Percentiles rank a stretch among this genome's conserved stretches.
phyloP scores from a whole-genome alignment of 2,329 filamentous ascomycete species.

The Paraphoma chrysanthemicola region DNA sequence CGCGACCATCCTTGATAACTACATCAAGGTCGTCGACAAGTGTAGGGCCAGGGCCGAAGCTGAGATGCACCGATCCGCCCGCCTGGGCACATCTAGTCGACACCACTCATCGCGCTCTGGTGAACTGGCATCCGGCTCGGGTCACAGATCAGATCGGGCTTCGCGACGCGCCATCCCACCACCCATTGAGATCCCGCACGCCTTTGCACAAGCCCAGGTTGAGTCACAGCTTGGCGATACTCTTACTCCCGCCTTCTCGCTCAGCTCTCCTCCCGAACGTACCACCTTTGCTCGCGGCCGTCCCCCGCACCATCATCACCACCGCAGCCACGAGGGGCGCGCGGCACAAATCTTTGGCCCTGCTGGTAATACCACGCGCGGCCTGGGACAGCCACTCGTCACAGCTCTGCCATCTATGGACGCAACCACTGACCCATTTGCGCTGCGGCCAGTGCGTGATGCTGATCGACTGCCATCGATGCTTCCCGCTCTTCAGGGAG shows the following conservation, averaged over 20 bases:
- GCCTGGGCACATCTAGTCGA: slow-evolving; percentile 46
- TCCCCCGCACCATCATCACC: slow-evolving; percentile 58
- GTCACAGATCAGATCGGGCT: slow-evolving; percentile 52
- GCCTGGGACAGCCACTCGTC: slow-evolving; percentile 69
- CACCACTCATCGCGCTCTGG: slow-evolving; percentile 52
- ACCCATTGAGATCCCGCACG: slow-evolving; percentile 78
- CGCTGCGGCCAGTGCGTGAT: slow-evolving; percentile 81
- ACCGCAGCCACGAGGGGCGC: slow-evolving; percentile 57
- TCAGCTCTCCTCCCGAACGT: slow-evolving; percentile 75
- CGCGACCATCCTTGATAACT: slow-evolving; percentile 96
- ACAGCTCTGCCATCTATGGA: slow-evolving; percentile 73
- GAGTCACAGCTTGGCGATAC: slow-evolving; percentile 65
- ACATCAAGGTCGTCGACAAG: slow-evolving; percentile 94
- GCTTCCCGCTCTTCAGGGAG: slow-evolving; percentile 71
- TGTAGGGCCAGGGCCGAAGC: slow-evolving; percentile 84
- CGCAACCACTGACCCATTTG: slow-evolving; percentile 70
- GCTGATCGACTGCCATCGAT: slow-evolving; percentile 85
- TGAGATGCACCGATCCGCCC: slow-evolving; percentile 71
- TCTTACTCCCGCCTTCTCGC: slow-evolving; percentile 67
- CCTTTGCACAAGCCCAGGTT: slow-evolving; percentile 51
- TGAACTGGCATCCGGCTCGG: slow-evolving; percentile 43
- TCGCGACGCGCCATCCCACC: slow-evolving; percentile 79
- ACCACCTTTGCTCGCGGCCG: slow-evolving; percentile 68
- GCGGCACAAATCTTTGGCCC: slow-evolving; percentile 37
- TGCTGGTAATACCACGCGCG: slow-evolving; percentile 48